Percentiles rank a stretch among this genome's conserved stretches.
phyloP scores from a whole-genome alignment of 805 yeast genomes.

The Saccharomycopsis sp. region DNA sequence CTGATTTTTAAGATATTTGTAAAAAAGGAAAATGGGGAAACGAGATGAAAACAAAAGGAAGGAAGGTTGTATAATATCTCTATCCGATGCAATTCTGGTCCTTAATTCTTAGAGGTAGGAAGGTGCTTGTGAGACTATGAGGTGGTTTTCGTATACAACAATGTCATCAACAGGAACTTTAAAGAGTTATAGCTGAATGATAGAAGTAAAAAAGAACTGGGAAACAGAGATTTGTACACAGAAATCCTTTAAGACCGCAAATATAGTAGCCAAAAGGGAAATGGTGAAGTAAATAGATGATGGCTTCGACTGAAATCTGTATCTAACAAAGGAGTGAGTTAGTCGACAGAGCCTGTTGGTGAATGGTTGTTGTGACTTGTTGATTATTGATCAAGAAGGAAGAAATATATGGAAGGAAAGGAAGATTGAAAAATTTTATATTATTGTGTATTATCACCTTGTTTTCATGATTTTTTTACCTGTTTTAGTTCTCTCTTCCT shows the following conservation, averaged over 20 bases:
- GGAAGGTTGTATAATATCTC: background rate
- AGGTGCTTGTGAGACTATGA: background rate
- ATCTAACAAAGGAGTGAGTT: background rate
- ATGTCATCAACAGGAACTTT: background rate
- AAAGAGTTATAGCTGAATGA: background rate
- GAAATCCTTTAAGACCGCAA: background rate
- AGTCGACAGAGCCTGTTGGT: background rate
- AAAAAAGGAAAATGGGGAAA: background rate
- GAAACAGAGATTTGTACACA: background rate
- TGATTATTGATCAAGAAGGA: background rate
- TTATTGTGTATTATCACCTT: background rate
- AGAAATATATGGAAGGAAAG: background rate
- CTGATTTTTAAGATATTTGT: background rate
- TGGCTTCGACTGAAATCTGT: background rate
- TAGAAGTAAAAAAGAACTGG: background rate
- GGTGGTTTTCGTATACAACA: background rate
- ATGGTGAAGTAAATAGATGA: background rate
- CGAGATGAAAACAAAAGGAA: conserved; percentile 1
- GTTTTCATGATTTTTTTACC: background rate
- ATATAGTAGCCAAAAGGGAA: background rate
- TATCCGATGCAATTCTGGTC: background rate
- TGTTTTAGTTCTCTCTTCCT: background rate
- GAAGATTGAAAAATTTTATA: background rate
- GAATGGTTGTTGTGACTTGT: background rate
- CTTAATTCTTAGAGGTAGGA: background rate